These are phyloP conservation scores for Sporopachydermia quercuum DNA, from an alignment of 805 yeast genomes.

Conservation along the genomic window DNA sequence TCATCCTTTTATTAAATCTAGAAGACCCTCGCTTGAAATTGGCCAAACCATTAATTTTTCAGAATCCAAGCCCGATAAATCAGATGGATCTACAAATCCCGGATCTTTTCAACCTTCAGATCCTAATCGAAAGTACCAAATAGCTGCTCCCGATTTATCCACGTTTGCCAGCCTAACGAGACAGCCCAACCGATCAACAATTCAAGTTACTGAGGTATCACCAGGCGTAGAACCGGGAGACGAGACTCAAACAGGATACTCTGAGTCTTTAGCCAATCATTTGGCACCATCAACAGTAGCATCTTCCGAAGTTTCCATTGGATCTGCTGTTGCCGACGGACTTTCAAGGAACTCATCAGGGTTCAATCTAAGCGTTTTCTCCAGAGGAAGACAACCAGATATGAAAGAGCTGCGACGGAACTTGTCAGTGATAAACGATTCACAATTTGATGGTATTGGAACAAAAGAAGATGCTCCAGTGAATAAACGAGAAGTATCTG, in stretches of 20 bases:
- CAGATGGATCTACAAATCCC: not conserved
- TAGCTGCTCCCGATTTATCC: not conserved
- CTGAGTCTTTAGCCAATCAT: not conserved
- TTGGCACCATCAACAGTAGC: not conserved
- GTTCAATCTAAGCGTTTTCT: not conserved
- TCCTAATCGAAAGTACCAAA: not conserved
- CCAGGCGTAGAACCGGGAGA: not conserved
- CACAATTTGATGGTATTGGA: too few relatives aligned
- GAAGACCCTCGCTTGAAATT: not conserved
- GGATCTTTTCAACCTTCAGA: not conserved
- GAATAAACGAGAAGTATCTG: not conserved
- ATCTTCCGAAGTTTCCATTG: not conserved
- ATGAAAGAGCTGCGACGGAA: not conserved
- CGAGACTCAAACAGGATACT: not conserved
- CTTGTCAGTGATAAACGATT: not conserved
- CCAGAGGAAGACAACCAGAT: not conserved
- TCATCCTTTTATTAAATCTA: not conserved
- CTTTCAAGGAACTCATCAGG: not conserved
- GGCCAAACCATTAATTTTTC: conserved; percentile 1
- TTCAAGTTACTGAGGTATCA: not conserved
- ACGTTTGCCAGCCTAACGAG: not conserved
- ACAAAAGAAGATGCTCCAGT: too few relatives aligned
- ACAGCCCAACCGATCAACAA: not conserved
- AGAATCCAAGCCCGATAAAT: not conserved
- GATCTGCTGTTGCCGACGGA: not conserved